Evolutionary conservation across 2,329 filamentous ascomycete genomes (phyloP).

Genomic region (Trichoderma guizhouense): DNA sequence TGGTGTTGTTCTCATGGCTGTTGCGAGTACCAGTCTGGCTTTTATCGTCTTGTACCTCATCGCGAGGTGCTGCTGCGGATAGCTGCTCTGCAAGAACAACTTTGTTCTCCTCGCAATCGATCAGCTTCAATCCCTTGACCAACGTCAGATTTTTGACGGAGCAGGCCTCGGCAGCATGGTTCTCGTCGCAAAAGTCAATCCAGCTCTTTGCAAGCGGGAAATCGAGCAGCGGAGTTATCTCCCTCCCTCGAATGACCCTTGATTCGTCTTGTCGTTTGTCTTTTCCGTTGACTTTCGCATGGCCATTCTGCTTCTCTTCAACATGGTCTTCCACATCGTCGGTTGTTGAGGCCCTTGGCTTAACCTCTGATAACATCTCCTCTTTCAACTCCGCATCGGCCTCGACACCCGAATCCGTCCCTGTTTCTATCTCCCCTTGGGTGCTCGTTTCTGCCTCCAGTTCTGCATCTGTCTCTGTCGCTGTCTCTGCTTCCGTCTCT

Average conservation of each 20-base stretch:
- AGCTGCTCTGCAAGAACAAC: constrained; percentile 31
- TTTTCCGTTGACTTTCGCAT: not conserved
- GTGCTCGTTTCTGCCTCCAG: not conserved
- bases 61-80: constrained; percentile 1
- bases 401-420: not conserved
- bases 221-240: constrained; percentile 31
- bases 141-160: constrained; percentile 17
- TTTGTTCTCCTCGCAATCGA: constrained; percentile 31
- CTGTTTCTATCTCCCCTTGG: not conserved
- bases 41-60: not conserved
- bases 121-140: constrained; percentile 31
- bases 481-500: not conserved
- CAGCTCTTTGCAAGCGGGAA: constrained; percentile 31
- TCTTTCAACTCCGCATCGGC: not conserved
- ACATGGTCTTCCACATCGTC: not conserved
- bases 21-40: not conserved
- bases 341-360: not conserved
- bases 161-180: constrained; percentile 29
- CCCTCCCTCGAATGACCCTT: constrained; percentile 30
- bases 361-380: not conserved
- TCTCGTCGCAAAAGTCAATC: constrained; percentile 34
- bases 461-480: not conserved
- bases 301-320: not conserved
- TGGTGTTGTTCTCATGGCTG: constrained; percentile 11
- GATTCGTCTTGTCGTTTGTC: not conserved